Conservation (phyloP, 768 basidiomycete species). For the Termitomyces sp. region DNA sequence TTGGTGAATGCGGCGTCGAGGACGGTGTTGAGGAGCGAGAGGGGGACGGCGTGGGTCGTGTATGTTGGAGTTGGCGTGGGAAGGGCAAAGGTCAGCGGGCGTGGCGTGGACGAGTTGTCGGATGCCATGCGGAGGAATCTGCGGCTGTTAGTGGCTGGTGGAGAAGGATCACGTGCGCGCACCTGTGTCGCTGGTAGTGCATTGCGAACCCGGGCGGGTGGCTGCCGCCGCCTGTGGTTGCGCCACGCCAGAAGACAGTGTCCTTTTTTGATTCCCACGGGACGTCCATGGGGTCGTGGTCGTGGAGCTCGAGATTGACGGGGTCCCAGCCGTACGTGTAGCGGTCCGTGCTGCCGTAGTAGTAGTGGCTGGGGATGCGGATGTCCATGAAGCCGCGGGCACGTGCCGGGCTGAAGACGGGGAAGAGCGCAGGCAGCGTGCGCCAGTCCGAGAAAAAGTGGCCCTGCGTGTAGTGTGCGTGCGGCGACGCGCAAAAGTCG, state of each 20-base stretch:
- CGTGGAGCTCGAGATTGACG: constrained; percentile 65
- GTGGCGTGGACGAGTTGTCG: constrained; percentile 45
- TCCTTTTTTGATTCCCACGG: constrained; percentile 90
- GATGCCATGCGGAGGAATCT: constrained; percentile 79
- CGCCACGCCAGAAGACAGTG: constrained; percentile 92
- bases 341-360: constrained; percentile 74
- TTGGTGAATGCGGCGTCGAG: constrained; percentile 90
- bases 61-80: constrained; percentile 59
- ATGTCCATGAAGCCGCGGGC: constrained; percentile 86
- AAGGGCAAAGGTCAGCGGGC: constrained; percentile 67
- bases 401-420: constrained; percentile 91
- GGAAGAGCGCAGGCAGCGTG: constrained; percentile 83
- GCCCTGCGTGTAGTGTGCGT: constrained; percentile 84
- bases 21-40: constrained; percentile 62
- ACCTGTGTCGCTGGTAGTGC: constrained; percentile 88
- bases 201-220: constrained; percentile 80
- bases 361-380: constrained; percentile 94
- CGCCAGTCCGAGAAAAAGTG: constrained; percentile 99
- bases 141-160: no score
- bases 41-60: constrained; percentile 58
- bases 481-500: constrained; percentile 80
- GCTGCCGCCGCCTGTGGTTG: constrained; percentile 92
- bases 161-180: not conserved
- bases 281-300: constrained; percentile 81
- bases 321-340: constrained; percentile 94